Base-by-base conservation (phyloP, 1,284 basidiomycete species). In the Cryptococcus deneoformans region DNA sequence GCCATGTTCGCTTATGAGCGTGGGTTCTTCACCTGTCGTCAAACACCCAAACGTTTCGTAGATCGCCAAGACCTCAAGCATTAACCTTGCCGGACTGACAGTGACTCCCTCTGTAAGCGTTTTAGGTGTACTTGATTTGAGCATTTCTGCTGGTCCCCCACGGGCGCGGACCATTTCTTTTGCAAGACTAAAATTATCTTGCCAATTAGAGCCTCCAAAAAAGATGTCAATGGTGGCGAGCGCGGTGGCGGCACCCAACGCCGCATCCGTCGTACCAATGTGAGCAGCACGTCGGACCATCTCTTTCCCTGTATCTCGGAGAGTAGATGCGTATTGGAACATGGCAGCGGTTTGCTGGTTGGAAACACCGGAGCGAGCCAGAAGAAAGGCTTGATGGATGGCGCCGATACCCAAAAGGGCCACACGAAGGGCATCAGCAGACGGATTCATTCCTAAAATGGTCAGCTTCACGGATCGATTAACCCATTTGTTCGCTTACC, bases 31-130 rank as follows among this genome's bases (percentile, higher is more conserved):
- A 34, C 79, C 78, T 29, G 70, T 77, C 8, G 78, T 78, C 44
- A 82, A 65, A 63, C 78, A 81, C 16, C 79, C 78, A 62, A 81
- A 80, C 6, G 76, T 76, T 58, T 82, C 81, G 63, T 80, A 82
- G 40, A 82, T 78, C 1, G 80, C 76, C 49, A 83, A 66, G 52
- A 82, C 80, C 70, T 82, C 81, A 54, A 81, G 68, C 56, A 80
- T 71, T 29, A 82, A 63, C 52, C 77, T 61, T 37, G 76, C 77
- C 29, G 79, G 76, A 14, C 75, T 77, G 29, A 79, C 77, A 7
- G 76, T 79, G 38, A 79, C 76, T 5, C 74, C 76, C 37, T 75
- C 72, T 2, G 67, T 61, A 4, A 77, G 52, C 20, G 62, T 59
- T 0, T 59, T 72, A 0, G 73, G 69, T 16, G 59, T 56, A 3